A percentile compares a stretch with the other conserved stretches of the same genome.
phyloP scores from a whole-genome alignment of 2,329 filamentous ascomycete genomes.

The Cyphellophora attinorum region DNA sequence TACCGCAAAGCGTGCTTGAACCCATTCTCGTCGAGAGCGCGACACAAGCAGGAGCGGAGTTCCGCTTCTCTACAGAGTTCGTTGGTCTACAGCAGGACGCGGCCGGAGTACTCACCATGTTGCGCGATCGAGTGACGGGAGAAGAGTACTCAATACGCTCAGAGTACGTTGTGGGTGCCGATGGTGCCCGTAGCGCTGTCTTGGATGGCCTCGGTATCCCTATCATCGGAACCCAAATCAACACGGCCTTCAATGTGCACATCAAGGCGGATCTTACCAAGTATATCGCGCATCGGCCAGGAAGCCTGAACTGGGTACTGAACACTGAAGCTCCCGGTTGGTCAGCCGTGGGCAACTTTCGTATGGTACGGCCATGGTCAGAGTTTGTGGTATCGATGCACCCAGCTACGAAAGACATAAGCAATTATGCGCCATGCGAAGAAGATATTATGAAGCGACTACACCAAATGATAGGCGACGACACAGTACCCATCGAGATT shows the following conservation, averaged over 20 bases:
- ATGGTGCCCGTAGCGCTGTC: too few species aligned
- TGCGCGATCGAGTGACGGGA: too few species aligned
- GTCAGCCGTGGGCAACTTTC: too few species aligned
- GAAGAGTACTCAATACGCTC: too few species aligned
- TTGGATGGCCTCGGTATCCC: too few species aligned
- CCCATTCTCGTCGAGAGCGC: conserved; percentile 37
- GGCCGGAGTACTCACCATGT: too few species aligned
- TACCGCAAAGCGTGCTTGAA: conserved; percentile 41
- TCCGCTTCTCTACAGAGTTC: conserved; percentile 35
- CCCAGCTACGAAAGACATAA: conserved; percentile 22
- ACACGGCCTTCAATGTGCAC: too few species aligned
- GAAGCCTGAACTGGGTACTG: conserved; percentile 27
- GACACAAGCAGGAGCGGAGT: conserved; percentile 29
- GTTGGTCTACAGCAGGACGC: conserved; percentile 20
- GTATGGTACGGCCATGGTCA: too few species aligned
- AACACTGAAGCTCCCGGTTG: too few species aligned
- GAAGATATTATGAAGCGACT: conserved; percentile 24
- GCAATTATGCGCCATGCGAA: conserved; percentile 26
- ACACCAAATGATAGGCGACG: conserved; percentile 4
- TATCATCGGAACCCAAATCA: too few species aligned
- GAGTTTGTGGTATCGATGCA: too few species aligned
- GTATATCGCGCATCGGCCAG: conserved; percentile 20
- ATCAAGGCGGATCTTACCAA: conserved; percentile 21
- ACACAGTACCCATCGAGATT: neutral
- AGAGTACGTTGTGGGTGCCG: too few species aligned